Evolutionary conservation across 768 basidiomycete genomes (phyloP).

Genomic region (Strobilomyces confusus): DNA sequence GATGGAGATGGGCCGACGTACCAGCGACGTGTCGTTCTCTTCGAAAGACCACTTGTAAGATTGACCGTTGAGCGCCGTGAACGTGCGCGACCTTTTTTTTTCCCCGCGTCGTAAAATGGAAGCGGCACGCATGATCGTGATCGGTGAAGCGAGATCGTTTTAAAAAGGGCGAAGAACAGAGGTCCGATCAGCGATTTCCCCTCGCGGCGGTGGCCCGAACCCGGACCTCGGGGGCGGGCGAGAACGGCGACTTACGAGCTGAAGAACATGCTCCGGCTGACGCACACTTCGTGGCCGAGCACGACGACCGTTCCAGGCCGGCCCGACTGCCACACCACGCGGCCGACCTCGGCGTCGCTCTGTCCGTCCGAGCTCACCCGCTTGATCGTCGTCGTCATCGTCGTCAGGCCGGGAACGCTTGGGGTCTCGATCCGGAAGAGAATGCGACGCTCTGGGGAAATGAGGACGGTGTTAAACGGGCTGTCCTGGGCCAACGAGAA

Average conservation of each 20-base stretch:
- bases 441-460: slow-evolving; percentile 27
- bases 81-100: slow-evolving; percentile 28
- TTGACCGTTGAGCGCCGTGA: slow-evolving; percentile 32
- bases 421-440: slow-evolving; percentile 31
- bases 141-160: not conserved
- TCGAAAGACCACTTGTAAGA: slow-evolving; percentile 34
- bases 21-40: slow-evolving; percentile 30
- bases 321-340: slow-evolving; percentile 30
- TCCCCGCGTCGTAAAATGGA: not conserved
- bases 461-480: slow-evolving; percentile 30
- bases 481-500: slow-evolving; percentile 31
- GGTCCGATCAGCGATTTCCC: slow-evolving; percentile 1
- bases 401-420: slow-evolving; percentile 7
- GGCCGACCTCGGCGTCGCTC: slow-evolving; percentile 25
- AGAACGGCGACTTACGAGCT: slow-evolving; percentile 25
- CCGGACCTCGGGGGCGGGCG: not conserved
- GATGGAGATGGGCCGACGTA: slow-evolving; percentile 10
- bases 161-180: not conserved
- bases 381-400: slow-evolving; percentile 22
- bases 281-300: slow-evolving; percentile 25
- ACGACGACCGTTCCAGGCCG: slow-evolving; percentile 25
- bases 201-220: not conserved
- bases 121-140: not conserved
- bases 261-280: slow-evolving; percentile 26
- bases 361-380: slow-evolving; percentile 23